These are phyloP conservation scores for Vitellaria paradoxa DNA, from an alignment of 179 eudicot genomes.

Conservation along the genomic window DNA sequence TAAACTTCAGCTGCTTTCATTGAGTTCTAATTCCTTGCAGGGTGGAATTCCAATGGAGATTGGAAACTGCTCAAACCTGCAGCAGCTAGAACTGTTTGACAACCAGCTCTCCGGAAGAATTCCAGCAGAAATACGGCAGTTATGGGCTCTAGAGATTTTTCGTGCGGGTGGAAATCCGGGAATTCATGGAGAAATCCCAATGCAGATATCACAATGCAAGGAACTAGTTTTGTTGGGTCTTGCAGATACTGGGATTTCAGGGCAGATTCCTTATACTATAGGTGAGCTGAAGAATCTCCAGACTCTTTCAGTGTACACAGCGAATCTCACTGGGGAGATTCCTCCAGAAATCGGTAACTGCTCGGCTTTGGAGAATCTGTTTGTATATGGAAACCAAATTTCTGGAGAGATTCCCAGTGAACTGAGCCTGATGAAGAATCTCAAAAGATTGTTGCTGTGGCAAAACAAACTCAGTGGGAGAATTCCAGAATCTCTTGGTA, in stretches of 20 bases:
- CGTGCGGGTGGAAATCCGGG: constrained; percentile 58
- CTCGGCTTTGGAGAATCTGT: constrained; percentile 48
- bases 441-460: constrained; percentile 26
- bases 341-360: constrained; percentile 55
- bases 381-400: constrained; percentile 48
- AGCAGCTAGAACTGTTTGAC: constrained; percentile 44
- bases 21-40: constrained; percentile 47
- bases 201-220: constrained; percentile 41
- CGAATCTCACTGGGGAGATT: constrained; percentile 50
- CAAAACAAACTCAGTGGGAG: neutral
- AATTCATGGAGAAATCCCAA: constrained; percentile 55
- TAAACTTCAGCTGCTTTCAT: constrained; percentile 29
- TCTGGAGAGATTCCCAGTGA: constrained; percentile 57
- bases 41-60: constrained; percentile 48
- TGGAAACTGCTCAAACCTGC: constrained; percentile 35
- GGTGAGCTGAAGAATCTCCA: constrained; percentile 55
- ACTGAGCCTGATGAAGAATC: constrained; percentile 41
- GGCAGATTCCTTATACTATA: constrained; percentile 43
- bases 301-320: constrained; percentile 54
- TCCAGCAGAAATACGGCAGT: constrained; percentile 37
- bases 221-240: constrained; percentile 47
- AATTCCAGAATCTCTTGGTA: neutral
- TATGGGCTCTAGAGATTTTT: constrained; percentile 37
- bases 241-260: constrained; percentile 60
- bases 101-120: constrained; percentile 45